Conservation (phyloP, 768 basidiomycete species). For the Lactifluus pinguis region DNA sequence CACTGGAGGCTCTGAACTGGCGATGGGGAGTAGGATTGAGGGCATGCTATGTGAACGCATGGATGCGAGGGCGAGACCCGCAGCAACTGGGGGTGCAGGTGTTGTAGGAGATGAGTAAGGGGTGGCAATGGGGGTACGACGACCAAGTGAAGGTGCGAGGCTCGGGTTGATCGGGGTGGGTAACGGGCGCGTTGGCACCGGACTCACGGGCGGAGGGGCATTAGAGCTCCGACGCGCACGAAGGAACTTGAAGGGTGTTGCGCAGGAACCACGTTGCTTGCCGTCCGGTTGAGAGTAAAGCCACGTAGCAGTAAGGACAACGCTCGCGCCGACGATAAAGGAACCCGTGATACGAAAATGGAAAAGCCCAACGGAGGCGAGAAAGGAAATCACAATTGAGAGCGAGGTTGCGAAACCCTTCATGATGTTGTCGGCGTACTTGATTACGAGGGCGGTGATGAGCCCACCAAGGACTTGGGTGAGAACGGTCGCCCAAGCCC, state of each 20-base stretch:
- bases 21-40: conserved; percentile 6
- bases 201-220: conserved; percentile 9
- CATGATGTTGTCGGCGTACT: conserved; percentile 85
- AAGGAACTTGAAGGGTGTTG: conserved; percentile 10
- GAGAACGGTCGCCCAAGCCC: conserved; percentile 86
- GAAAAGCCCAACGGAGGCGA: conserved; percentile 86
- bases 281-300: conserved; percentile 70
- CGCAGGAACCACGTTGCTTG: conserved; percentile 10
- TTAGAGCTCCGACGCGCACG: conserved; percentile 17
- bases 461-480: conserved; percentile 90
- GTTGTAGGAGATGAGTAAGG: conserved; percentile 20
- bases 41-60: conserved; percentile 20
- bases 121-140: conserved; percentile 15
- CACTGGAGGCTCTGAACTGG: conserved; percentile 4
- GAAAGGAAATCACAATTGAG: conserved; percentile 90
- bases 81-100: conserved; percentile 4
- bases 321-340: conserved; percentile 74
- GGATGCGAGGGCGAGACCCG: conserved; percentile 1
- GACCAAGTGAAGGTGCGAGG: conserved; percentile 10
- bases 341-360: conserved; percentile 78
- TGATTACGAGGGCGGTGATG: conserved; percentile 89
- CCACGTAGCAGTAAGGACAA: conserved; percentile 86
- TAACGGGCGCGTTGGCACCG: conserved; percentile 9
- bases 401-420: conserved; percentile 95
- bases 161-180: conserved; percentile 10